Evolutionary conservation across 2,329 filamentous ascomycete genomes (phyloP).

Genomic region (Ploettnerulaceae sp.): DNA sequence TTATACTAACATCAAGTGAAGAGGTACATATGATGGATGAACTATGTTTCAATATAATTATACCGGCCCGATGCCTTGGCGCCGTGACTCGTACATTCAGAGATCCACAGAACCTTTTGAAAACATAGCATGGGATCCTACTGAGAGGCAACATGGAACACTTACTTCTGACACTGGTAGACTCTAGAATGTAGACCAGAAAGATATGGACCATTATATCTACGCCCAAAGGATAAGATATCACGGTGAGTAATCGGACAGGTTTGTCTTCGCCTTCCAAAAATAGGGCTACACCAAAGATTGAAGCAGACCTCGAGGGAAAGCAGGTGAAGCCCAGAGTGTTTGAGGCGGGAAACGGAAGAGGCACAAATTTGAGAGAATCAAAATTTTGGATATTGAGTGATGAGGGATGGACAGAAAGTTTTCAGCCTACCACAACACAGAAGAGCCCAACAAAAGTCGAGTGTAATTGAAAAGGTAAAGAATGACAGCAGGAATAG

Average conservation of each 20-base stretch:
- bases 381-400: too few species aligned
- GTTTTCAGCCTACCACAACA: too few species aligned
- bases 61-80: too few species aligned
- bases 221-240: conserved; percentile 49
- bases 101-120: too few species aligned
- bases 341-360: conserved; percentile 65
- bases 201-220: conserved; percentile 68
- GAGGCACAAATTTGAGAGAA: too few species aligned
- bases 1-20: too few species aligned
- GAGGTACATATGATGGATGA: too few species aligned
- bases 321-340: conserved; percentile 72
- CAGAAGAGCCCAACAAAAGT: neutral
- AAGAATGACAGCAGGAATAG: neutral
- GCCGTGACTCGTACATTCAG: too few species aligned
- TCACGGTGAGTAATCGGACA: conserved; percentile 65
- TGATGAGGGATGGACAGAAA: neutral
- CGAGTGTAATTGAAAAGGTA: neutral
- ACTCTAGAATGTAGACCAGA: conserved; percentile 50
- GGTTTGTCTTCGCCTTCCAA: conserved; percentile 70
- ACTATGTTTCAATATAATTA: too few species aligned
- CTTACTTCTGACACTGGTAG: neutral
- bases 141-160: neutral
- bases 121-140: too few species aligned
- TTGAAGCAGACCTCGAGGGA: conserved; percentile 38
- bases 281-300: conserved; percentile 77